Percentiles rank a stretch among this genome's conserved stretches.
Evolutionary conservation across 139 green algal species (phyloP).

Genomic region (Chlamydomonas sphaeroides): DNA sequence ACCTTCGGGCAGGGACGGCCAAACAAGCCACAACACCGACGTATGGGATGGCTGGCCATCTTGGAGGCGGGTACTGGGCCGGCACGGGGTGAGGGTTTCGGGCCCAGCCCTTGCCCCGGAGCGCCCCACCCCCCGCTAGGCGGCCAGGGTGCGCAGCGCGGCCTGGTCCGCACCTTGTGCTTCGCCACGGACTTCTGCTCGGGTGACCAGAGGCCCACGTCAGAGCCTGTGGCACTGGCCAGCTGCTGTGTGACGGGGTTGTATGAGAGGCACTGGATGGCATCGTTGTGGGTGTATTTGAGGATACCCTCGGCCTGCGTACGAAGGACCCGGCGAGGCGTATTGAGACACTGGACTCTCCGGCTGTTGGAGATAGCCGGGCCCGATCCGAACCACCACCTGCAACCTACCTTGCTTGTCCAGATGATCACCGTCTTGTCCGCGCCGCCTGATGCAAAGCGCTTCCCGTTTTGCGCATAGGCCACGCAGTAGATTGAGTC

Average conservation of each 20-base stretch:
- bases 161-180: constrained; percentile 80
- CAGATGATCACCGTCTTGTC: constrained; percentile 93
- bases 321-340: too few species aligned
- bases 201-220: constrained; percentile 88
- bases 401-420: constrained; percentile 74
- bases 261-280: constrained; percentile 83
- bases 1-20: constrained; percentile 54
- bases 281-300: constrained; percentile 86
- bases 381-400: too few species aligned
- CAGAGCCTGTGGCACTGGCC: constrained; percentile 72
- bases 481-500: constrained; percentile 84
- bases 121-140: too few species aligned
- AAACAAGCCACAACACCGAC: too few species aligned
- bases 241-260: constrained; percentile 89
- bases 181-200: constrained; percentile 88
- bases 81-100: too few species aligned
- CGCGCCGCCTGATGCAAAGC: constrained; percentile 85
- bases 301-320: constrained; percentile 84
- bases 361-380: too few species aligned
- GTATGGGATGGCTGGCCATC: too few species aligned
- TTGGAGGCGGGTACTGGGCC: too few species aligned
- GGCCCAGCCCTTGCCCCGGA: too few species aligned
- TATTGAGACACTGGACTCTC: too few species aligned
- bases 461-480: constrained; percentile 82
- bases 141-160: too few species aligned